Evolutionary conservation across 2,329 filamentous ascomycete species (phyloP).

Genomic region (Diaporthe sp.): DNA sequence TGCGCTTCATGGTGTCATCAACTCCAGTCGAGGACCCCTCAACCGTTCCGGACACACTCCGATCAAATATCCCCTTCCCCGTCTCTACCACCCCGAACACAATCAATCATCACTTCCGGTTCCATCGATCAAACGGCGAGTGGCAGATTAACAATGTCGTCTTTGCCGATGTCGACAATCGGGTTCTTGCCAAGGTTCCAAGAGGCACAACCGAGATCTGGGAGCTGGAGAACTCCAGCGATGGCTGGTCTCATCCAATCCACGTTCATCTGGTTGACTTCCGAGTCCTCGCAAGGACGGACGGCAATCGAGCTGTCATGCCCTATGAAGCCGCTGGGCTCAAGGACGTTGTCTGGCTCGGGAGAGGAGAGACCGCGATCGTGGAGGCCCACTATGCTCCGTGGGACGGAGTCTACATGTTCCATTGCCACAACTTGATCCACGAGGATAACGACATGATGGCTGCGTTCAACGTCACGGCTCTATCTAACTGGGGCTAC

Average conservation of each 20-base stretch:
- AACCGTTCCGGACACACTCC: slow-evolving; percentile 52
- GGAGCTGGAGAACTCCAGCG: slow-evolving; percentile 64
- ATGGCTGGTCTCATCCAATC: slow-evolving; percentile 66
- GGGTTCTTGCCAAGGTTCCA: slow-evolving; percentile 63
- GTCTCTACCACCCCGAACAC: slow-evolving; percentile 46
- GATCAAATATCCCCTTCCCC: slow-evolving; percentile 56
- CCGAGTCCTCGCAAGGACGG: slow-evolving; percentile 63
- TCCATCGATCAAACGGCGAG: slow-evolving; percentile 58
- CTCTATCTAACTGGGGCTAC: slow-evolving; percentile 55
- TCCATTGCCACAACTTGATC: slow-evolving; percentile 63
- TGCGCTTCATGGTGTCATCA: slow-evolving; percentile 63
- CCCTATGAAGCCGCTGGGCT: slow-evolving; percentile 68
- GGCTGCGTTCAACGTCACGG: slow-evolving; percentile 60
- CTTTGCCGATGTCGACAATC: slow-evolving; percentile 61
- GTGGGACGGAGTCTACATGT: slow-evolving; percentile 67
- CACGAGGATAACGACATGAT: slow-evolving; percentile 64
- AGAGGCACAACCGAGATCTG: slow-evolving; percentile 64
- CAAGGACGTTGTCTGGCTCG: slow-evolving; percentile 72
- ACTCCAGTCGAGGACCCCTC: slow-evolving; percentile 51
- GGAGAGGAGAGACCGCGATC: slow-evolving; percentile 62
- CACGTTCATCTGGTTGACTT: slow-evolving; percentile 74
- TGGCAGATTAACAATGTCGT: slow-evolving; percentile 67
- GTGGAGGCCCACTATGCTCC: slow-evolving; percentile 67
- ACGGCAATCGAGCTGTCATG: slow-evolving; percentile 59
- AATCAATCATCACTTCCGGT: slow-evolving; percentile 61